Conservation (phyloP, 106 monocot species). For the Acorus calamus region DNA sequence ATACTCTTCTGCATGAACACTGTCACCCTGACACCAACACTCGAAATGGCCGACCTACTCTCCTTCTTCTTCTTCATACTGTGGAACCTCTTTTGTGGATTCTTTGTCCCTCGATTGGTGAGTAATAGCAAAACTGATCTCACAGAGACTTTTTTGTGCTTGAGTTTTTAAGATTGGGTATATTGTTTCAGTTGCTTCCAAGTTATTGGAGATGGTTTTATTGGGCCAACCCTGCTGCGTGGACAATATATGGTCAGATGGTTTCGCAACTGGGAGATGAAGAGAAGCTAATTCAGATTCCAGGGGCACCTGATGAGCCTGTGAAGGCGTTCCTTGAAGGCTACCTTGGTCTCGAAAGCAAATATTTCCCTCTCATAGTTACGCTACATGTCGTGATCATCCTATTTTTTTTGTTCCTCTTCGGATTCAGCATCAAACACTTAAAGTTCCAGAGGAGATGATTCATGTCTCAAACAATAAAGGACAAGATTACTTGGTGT, state of each 20-base stretch:
- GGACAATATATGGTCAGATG: slow-evolving; percentile 64
- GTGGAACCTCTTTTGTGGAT: slow-evolving; percentile 78
- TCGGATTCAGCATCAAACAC: slow-evolving; percentile 33
- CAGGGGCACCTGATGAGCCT: slow-evolving; percentile 23
- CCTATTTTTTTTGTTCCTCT: slow-evolving; percentile 34
- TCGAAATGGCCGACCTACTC: slow-evolving; percentile 55
- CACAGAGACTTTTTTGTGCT: no score
- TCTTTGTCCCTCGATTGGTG: slow-evolving; percentile 61
- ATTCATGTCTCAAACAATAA: background rate
- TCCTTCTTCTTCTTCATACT: slow-evolving; percentile 52
- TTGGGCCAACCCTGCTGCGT: slow-evolving; percentile 61
- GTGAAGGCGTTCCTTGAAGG: slow-evolving; percentile 41
- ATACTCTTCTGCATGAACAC: slow-evolving; percentile 71
- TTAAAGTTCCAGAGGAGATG: slow-evolving; percentile 64
- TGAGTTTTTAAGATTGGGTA: no score
- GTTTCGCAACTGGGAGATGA: slow-evolving; percentile 50
- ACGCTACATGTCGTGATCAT: slow-evolving; percentile 37
- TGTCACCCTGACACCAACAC: slow-evolving; percentile 55
- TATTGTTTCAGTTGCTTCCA: slow-evolving; percentile 60
- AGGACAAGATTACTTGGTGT: no score
- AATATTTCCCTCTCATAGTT: slow-evolving; percentile 29
- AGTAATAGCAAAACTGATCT: background rate
- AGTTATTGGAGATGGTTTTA: slow-evolving; percentile 83
- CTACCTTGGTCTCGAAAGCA: slow-evolving; percentile 39
- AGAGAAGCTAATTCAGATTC: slow-evolving; percentile 23